A percentile compares a stretch with the other conserved stretches of the same genome.
These are phyloP conservation scores for Trichoderma arundinaceum DNA, from an alignment of 2,329 filamentous ascomycete genomes.

Conservation along the genomic window DNA sequence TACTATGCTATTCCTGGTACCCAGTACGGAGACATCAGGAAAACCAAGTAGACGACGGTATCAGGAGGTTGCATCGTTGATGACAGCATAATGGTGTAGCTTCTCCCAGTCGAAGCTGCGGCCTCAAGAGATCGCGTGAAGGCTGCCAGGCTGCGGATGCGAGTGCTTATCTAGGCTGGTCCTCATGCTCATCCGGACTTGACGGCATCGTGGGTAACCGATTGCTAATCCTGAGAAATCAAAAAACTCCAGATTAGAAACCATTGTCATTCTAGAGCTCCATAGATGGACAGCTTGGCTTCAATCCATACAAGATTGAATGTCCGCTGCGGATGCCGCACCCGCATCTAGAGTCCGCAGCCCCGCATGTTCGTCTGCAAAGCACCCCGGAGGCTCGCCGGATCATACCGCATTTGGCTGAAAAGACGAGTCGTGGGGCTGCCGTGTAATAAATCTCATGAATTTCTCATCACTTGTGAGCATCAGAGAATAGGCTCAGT, in stretches of 20 bases:
- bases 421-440: not conserved
- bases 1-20: not conserved
- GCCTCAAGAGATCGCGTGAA: not conserved
- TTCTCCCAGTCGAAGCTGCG: not conserved
- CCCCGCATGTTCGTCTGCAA: slow-evolving; percentile 14
- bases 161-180: not conserved
- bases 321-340: slow-evolving; percentile 9
- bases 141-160: not conserved
- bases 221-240: slow-evolving; percentile 8
- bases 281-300: too few species aligned
- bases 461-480: not conserved
- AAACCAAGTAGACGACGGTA: not conserved
- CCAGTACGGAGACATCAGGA: not conserved
- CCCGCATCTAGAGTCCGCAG: slow-evolving; percentile 7
- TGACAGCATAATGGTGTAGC: not conserved
- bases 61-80: not conserved
- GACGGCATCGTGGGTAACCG: not conserved
- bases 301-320: not conserved
- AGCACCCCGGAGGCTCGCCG: slow-evolving; percentile 1
- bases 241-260: not conserved
- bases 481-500: too few species aligned
- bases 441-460: not conserved
- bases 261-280: not conserved
- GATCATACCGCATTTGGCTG: slow-evolving; percentile 7
- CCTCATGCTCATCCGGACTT: not conserved